phyloP scores from a whole-genome alignment of 371 early-diverging fungal species.

The Vairimorpha necatrix region DNA sequence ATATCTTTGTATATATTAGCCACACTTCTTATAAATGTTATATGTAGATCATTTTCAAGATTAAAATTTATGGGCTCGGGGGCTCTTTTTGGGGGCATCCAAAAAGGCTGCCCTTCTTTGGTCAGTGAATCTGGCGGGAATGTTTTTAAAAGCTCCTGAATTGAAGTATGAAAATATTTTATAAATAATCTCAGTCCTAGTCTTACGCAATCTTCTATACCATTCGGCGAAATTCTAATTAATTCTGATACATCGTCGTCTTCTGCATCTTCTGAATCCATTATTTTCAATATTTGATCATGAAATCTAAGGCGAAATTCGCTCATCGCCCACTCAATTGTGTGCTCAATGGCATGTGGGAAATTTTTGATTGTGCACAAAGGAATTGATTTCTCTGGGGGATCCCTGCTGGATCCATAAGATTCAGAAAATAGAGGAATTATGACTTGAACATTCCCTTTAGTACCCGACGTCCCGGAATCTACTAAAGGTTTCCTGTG shows the following conservation, averaged over 20 bases:
- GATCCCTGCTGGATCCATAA: slow-evolving; percentile 93
- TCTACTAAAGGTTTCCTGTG: slow-evolving; percentile 88
- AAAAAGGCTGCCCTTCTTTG: slow-evolving; percentile 81
- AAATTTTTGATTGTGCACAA: slow-evolving; percentile 98
- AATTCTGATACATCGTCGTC: slow-evolving; percentile 73
- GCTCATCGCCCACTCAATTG: slow-evolving; percentile 95
- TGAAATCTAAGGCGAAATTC: slow-evolving; percentile 87
- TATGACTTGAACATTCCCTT: slow-evolving; percentile 89
- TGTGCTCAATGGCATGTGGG: slow-evolving; percentile 97
- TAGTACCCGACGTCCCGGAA: slow-evolving; percentile 96
- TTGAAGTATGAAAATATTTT: slow-evolving; percentile 46
- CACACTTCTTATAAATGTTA: slow-evolving; percentile 80
- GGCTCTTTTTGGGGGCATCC: slow-evolving; percentile 95
- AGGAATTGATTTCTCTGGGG: slow-evolving; percentile 95
- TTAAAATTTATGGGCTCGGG: slow-evolving; percentile 69
- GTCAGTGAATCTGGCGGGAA: slow-evolving; percentile 69
- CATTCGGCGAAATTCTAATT: slow-evolving; percentile 84
- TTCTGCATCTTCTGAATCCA: slow-evolving; percentile 12
- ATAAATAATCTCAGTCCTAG: slow-evolving; percentile 48
- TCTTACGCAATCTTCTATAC: slow-evolving; percentile 67
- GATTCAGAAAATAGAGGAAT: slow-evolving; percentile 78
- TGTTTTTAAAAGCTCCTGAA: slow-evolving; percentile 53
- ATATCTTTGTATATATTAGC: slow-evolving; percentile 76
- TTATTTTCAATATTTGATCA: slow-evolving; percentile 60
- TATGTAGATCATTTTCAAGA: slow-evolving; percentile 70